Percentiles rank a stretch among this genome's conserved stretches.
phyloP scores from a whole-genome alignment of 345 rosid genomes.

The Laguncularia racemosa region DNA sequence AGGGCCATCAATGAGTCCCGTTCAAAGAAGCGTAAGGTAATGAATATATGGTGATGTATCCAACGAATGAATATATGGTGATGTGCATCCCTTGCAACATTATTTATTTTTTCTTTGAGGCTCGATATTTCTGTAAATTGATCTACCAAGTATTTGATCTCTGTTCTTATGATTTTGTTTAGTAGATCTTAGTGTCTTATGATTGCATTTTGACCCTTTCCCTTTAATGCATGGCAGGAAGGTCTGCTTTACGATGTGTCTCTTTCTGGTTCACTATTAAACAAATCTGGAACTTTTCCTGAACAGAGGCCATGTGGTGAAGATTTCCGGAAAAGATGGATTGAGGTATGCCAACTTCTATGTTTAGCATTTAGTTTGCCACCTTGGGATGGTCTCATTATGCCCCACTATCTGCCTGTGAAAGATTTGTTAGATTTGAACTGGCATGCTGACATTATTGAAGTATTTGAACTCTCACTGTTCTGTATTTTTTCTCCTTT shows the following conservation, averaged over 20 bases:
- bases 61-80: constrained; percentile 6
- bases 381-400: neutral
- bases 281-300: constrained; percentile 76
- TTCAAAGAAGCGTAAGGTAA: constrained; percentile 93
- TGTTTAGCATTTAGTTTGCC: neutral
- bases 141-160: no score
- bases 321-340: constrained; percentile 89
- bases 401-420: neutral
- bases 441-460: no score
- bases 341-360: constrained; percentile 56
- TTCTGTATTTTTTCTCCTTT: no score
- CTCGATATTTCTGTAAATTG: neutral
- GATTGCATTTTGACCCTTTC: constrained; percentile 6
- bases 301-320: constrained; percentile 74
- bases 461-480: no score
- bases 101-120: neutral
- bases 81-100: neutral
- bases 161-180: no score
- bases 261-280: constrained; percentile 70
- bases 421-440: no score
- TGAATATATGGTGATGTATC: constrained; percentile 1
- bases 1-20: constrained; percentile 98
- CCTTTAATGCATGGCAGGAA: constrained; percentile 45
- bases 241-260: constrained; percentile 99
- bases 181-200: no score